Percentiles rank a stretch among this genome's conserved stretches.
These are phyloP conservation scores for Selenicereus undatus DNA, from an alignment of 148 eudicot genomes.

Conservation along the genomic window DNA sequence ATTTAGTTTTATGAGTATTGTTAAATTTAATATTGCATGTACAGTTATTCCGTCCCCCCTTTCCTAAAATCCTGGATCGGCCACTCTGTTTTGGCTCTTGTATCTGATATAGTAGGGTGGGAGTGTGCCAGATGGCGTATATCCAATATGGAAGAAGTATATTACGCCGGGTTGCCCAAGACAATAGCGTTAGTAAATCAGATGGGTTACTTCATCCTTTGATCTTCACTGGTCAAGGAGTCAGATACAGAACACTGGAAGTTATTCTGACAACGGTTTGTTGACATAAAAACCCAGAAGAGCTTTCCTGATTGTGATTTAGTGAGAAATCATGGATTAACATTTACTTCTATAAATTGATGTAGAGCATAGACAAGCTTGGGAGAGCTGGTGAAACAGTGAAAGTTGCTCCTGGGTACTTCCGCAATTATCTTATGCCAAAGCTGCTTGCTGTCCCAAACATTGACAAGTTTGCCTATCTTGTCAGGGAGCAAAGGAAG, in stretches of 20 bases:
- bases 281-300: background rate
- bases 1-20: too few relatives aligned
- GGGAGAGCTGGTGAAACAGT: constrained; percentile 93
- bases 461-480: constrained; percentile 77
- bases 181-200: constrained; percentile 23
- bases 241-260: constrained; percentile 75
- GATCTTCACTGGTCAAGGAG: constrained; percentile 64
- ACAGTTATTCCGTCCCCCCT: too few relatives aligned
- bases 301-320: background rate
- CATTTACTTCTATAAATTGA: background rate
- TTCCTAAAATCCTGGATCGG: too few relatives aligned
- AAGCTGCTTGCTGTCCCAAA: constrained; percentile 89
- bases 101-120: constrained; percentile 9
- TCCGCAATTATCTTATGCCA: constrained; percentile 91
- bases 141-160: constrained; percentile 46
- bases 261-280: constrained; percentile 79
- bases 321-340: background rate
- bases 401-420: constrained; percentile 91
- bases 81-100: background rate
- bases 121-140: constrained; percentile 43
- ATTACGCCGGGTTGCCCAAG: constrained; percentile 38
- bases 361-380: constrained; percentile 73
- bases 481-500: constrained; percentile 85
- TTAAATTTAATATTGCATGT: too few relatives aligned
- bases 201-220: constrained; percentile 59